Evolutionary conservation across 192 early-diverging fungal species (phyloP), one percentile per base, ranked within the genome.

Genomic region (Backusella tarrabulga): DNA sequence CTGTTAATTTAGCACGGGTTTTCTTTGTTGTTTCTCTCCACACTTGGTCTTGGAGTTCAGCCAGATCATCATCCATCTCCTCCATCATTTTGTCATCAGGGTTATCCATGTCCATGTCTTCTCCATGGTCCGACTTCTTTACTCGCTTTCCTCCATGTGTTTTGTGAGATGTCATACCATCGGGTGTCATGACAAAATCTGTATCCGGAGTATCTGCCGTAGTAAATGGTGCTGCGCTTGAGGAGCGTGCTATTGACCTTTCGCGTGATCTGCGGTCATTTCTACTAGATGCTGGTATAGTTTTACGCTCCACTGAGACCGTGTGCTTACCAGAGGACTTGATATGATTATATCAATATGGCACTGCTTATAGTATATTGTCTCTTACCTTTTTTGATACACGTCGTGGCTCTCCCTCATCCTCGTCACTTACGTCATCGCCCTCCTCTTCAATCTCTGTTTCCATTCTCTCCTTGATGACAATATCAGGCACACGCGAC

Each of bases 401-500:
- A 26, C 71, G 71, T 17, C 42, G 71, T 15, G 40, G 40, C 5
- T 72, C 71, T 26, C 56, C 56, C 2, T 81, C 76, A 17, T 72
- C 79, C 3, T 89, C 83, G 0, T 75, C 79, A 21, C 86, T 88
- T 23, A 83, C 85, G 46, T 89, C 90, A 72, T 86, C 88, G 15
- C 80, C 90, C 26, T 91, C 92, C 2, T 90, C 91, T 40, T 84
- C 88, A 1, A 83, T 85, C 79, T 40, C 88, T 84, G 29, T 92
- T 88, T 14, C 91, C 85, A 38, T 32, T 19, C 71, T 36, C 17
- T 72, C 71, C 14, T 72, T 72, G 50, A 96, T 89, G 3, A 81
- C 81, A 41, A 97, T 91, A 76, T 97, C 94, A 6, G 95, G 96
- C 23, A 97, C 91, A 19, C 85, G 83, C 35, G 91, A 91, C 70